Conservation (phyloP, 2,329 filamentous ascomycete species). For the Xylariales sp. region DNA sequence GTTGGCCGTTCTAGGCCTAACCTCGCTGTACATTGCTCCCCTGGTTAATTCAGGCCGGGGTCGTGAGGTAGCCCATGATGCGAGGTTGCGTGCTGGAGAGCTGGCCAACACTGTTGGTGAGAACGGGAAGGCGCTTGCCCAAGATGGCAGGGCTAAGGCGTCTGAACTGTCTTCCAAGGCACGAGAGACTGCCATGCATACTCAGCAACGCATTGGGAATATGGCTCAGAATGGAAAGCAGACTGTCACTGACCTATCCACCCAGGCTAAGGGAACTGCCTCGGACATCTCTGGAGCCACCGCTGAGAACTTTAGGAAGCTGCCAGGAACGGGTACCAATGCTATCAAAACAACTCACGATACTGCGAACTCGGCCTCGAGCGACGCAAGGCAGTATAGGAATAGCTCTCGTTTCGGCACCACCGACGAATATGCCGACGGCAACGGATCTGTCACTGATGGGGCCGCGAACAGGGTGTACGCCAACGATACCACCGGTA, state of each 20-base stretch:
- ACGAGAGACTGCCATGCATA: not conserved
- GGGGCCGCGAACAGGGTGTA: too few species aligned
- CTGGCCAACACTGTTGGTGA: constrained; percentile 1
- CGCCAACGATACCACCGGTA: too few species aligned
- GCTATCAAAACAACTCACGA: too few species aligned
- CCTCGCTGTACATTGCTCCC: constrained; percentile 1
- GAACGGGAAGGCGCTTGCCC: not conserved
- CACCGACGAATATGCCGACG: too few species aligned
- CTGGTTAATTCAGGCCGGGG: constrained; percentile 1
- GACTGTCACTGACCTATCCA: not conserved
- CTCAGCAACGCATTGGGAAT: not conserved
- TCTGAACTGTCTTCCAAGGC: not conserved
- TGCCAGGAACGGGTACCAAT: not conserved
- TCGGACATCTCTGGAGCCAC: not conserved
- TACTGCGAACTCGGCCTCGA: too few species aligned
- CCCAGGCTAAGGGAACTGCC: not conserved
- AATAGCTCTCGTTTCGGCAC: too few species aligned
- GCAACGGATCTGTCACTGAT: too few species aligned
- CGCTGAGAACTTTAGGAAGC: not conserved
- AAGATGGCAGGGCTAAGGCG: not conserved
- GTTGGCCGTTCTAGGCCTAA: not conserved
- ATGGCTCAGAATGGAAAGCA: not conserved
- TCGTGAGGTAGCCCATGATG: not conserved
- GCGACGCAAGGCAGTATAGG: too few species aligned
- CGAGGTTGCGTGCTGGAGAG: not conserved